phyloP scores from a whole-genome alignment of 306 rosid species.

The Malus domestica region DNA sequence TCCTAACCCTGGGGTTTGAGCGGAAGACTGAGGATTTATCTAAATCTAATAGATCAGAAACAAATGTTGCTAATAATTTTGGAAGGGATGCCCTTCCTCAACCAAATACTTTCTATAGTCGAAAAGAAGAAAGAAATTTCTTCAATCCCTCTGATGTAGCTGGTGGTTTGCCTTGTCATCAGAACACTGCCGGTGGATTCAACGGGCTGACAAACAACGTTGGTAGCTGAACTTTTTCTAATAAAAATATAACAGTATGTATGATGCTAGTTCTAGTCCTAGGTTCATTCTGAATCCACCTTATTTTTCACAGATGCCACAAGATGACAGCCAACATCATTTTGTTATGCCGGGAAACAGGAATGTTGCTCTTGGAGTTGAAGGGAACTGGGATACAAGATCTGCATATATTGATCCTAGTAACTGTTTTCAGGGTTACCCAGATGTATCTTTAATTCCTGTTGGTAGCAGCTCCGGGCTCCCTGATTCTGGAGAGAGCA shows the following conservation, averaged over 20 bases:
- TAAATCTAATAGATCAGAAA: slow-evolving; percentile 7
- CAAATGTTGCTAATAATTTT: slow-evolving; percentile 2
- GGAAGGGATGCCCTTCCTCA: slow-evolving; percentile 15
- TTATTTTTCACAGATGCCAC: slow-evolving; percentile 16
- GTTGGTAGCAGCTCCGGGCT: neutral
- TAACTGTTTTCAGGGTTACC: neutral
- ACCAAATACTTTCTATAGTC: slow-evolving; percentile 1
- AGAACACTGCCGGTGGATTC: slow-evolving; percentile 7
- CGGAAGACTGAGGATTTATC: slow-evolving; percentile 5
- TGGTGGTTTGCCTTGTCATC: slow-evolving; percentile 16
- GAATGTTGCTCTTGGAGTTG: neutral
- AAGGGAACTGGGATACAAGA: neutral
- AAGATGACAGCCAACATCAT: neutral
- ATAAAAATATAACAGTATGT: neutral
- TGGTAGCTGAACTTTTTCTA: neutral
- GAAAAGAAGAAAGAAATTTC: slow-evolving; percentile 3
- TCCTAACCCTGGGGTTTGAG: slow-evolving; percentile 17
- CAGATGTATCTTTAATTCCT: neutral
- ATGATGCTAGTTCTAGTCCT: slow-evolving; percentile 1
- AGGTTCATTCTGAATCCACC: slow-evolving; percentile 1
- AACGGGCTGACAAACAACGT: slow-evolving; percentile 3
- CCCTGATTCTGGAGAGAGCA: neutral
- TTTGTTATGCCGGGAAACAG: neutral
- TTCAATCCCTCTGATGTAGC: slow-evolving; percentile 12
- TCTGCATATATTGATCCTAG: neutral